Conservation (phyloP, 257 asterid species). For the Nicotiana obtusifolia region DNA sequence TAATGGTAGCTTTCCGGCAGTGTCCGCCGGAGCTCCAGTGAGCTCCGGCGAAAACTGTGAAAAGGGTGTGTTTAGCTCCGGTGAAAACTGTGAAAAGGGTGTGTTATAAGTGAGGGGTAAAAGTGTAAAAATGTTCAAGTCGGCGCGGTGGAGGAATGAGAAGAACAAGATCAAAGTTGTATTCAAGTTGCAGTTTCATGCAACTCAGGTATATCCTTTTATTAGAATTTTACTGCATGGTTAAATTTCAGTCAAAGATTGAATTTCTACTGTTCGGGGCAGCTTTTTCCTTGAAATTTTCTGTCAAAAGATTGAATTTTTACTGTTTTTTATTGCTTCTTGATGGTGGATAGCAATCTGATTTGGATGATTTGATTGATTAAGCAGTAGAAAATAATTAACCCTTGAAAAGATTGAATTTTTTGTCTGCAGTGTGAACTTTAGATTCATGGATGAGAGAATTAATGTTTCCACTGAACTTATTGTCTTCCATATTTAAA, state of each 20-base stretch:
- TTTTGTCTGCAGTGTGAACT: too few relatives aligned
- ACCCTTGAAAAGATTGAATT: neutral
- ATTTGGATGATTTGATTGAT: constrained; percentile 4
- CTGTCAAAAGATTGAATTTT: neutral
- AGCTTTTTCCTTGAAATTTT: neutral
- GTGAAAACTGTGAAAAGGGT: neutral
- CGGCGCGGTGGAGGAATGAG: constrained; percentile 90
- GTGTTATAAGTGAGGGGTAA: constrained; percentile 21
- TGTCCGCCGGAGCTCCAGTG: constrained; percentile 77
- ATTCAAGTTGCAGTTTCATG: constrained; percentile 94
- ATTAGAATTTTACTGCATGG: too few relatives aligned
- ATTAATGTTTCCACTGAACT: neutral
- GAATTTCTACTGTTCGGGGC: too few relatives aligned
- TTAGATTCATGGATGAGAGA: too few relatives aligned
- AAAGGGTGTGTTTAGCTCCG: neutral
- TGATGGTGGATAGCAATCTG: neutral
- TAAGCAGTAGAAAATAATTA: too few relatives aligned
- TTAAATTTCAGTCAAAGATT: too few relatives aligned
- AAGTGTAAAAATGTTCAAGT: constrained; percentile 63
- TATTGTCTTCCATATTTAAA: neutral
- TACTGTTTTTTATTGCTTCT: neutral
- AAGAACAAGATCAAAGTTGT: constrained; percentile 84
- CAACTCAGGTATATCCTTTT: constrained; percentile 56
- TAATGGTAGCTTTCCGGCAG: constrained; percentile 40
- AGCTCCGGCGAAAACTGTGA: neutral